Base-by-base conservation (phyloP, 805 yeast genomes). In the Metschnikowia henanensis region DNA sequence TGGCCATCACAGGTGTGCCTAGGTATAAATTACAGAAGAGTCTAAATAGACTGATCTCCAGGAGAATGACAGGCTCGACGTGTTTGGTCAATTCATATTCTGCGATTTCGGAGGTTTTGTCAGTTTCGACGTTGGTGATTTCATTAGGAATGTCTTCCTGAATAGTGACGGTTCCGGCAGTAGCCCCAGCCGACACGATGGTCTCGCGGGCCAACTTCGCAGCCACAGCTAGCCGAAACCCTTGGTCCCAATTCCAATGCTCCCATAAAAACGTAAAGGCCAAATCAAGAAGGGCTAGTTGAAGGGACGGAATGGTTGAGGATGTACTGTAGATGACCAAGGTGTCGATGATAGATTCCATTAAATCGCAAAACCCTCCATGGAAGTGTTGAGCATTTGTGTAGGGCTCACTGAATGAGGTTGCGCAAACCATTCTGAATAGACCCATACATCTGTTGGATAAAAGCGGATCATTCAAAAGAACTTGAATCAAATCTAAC, bases 21-120 rank as follows among this genome's bases (percentile, higher is more conserved):
- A 52, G 42, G 36, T 39, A 47, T n/a, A 50, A 35, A 32, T 50
- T 50, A 45, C 53, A 47, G 18, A 52, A 46, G 18, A 52, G 47
- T 18, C 51, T 35, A 35, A 52, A 52, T 3, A 44, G 23, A 19
- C 36, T 30, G 7, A 20, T 34, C 12, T 47, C 43, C 30, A 35
- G 41, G 17, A 47, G 22, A n/a, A 47, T 22, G 16, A 25, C 30
- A 3, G 48, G 41, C 31, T 42, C 46, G 8, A 18, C 15, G 22
- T 30, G 25, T 19, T 37, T 42, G 25, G n/a, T 33, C 35, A 37
- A 23, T 17, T 36, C 45, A 22, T 26, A 32, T 6, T 25, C 35
- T 13, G 35, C 33, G 5, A 19, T 5, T n/a, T 35, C 33, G 13
- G 47, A 33, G 21, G 13, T 16, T 28, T 43, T 29, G 13, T 26